Base-by-base conservation (phyloP, 179 eudicot genomes). In the Corrigiola litoralis region DNA sequence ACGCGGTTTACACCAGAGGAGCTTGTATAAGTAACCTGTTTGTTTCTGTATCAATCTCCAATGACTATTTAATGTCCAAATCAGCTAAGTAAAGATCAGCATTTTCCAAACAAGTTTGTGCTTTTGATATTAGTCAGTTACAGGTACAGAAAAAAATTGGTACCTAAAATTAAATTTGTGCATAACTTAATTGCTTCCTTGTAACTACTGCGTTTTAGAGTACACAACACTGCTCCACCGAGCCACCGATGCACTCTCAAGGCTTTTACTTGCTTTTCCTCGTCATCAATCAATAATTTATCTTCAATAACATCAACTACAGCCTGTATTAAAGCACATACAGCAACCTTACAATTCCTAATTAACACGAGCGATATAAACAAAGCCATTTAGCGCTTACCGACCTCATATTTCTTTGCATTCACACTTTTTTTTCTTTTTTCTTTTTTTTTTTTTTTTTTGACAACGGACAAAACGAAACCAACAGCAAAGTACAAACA, bases 201-300 rank as follows among this genome's bases (percentile, higher is more conserved):
- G 71, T 46, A 82, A 52, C 82, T 71, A 21, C 75, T 74, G 58
- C 77, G 76, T 74, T 82, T 85, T 46, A 85, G 70, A 73, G 71
- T 61, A 61, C 87, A 81, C n/a, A n/a, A n/a, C 20, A 90, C 90
- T 44, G 95, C 90, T 61, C 74, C 74, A 65, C 85, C 85, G 63
- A 83, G 70, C 87, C 88, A 82, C 77, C 88, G 82, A 9, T 84
- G 77, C 24, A 85, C 75, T 67, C 84, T 79, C 72, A 87, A 74
- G 16, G 85, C 69, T 55, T 87, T 82, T 34, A 73, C 71, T 34
- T 66, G 75, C 58, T 82, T 85, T 49, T 70, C 63, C 51, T 75
- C 83, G 52, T 79, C 76, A 55, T 77, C 84, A 11, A 67, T 69
- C 63, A 77, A 79, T 14, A 75, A 16, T 32, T 36, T 79, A 50